Conservation (phyloP, 306 rosid genomes). For the Canavalia ensiformis region DNA sequence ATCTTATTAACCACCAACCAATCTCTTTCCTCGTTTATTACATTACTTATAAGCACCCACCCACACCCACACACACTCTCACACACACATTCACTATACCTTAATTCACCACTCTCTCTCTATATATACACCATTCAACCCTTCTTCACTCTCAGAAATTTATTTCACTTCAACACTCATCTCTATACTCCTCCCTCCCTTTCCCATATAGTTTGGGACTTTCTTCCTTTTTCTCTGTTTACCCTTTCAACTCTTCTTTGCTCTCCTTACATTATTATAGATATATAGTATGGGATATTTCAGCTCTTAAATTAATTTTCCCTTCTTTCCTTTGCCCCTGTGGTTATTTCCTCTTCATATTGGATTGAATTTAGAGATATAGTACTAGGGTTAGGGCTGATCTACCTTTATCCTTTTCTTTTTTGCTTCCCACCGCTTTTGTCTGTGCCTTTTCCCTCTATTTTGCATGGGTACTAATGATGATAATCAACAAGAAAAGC, state of each 20-base stretch:
- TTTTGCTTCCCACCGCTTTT: not conserved
- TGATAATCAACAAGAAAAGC: slow-evolving; percentile 20
- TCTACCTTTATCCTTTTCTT: not conserved
- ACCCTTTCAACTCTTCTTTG: not conserved
- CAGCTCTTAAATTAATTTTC: not conserved
- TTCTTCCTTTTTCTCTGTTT: slow-evolving; percentile 4
- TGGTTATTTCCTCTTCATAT: slow-evolving; percentile 24
- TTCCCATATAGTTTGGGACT: not conserved
- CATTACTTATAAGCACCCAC: slow-evolving; percentile 31
- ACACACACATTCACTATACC: not conserved
- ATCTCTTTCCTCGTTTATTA: slow-evolving; percentile 48
- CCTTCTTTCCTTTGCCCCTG: not conserved
- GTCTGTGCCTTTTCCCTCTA: not conserved
- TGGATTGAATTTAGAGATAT: slow-evolving; percentile 37
- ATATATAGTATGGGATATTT: slow-evolving; percentile 16
- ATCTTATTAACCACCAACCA: slow-evolving; percentile 60
- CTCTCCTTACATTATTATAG: not conserved
- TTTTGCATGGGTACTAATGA: slow-evolving; percentile 33
- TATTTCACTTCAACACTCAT: slow-evolving; percentile 20
- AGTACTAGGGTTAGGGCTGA: slow-evolving; percentile 63
- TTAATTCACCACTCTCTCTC: slow-evolving; percentile 13
- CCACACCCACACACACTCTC: not conserved
- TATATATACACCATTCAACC: slow-evolving; percentile 53
- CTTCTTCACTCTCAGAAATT: slow-evolving; percentile 25
- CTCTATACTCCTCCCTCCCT: not conserved